These are phyloP conservation scores for Ophiostoma sp. DNA, from an alignment of 2,329 filamentous ascomycete species.

Conservation along the genomic window DNA sequence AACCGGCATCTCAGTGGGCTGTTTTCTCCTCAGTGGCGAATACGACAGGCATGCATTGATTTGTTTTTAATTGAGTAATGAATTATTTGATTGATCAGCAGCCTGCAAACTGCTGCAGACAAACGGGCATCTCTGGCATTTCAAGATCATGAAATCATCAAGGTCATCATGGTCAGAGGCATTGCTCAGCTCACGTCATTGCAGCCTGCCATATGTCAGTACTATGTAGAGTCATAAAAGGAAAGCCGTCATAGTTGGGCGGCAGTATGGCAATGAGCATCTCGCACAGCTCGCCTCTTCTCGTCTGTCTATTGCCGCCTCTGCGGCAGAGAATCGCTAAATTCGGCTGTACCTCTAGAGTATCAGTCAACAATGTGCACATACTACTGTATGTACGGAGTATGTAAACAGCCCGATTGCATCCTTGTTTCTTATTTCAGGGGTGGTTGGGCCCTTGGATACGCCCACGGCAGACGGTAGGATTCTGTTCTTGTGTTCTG, in stretches of 20 bases:
- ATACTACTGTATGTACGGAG: too few species aligned
- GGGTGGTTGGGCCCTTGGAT: slow-evolving; percentile 23
- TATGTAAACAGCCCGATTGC: slow-evolving; percentile 25
- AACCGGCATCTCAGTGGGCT: slow-evolving; percentile 3
- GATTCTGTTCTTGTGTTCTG: too few species aligned
- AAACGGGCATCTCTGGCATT: not conserved
- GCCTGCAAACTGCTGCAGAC: not conserved
- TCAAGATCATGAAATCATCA: too few species aligned
- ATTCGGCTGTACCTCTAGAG: not conserved
- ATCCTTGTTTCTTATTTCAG: slow-evolving; percentile 30
- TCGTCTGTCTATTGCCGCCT: too few species aligned
- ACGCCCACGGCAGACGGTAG: not conserved
- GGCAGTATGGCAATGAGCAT: too few species aligned
- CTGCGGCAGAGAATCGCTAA: not conserved
- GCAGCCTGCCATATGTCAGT: too few species aligned
- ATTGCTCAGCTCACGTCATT: too few species aligned
- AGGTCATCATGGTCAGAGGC: too few species aligned
- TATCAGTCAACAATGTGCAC: not conserved
- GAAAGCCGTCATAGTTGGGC: too few species aligned
- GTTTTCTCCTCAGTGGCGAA: slow-evolving; percentile 6
- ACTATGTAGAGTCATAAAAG: too few species aligned
- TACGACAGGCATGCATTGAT: not conserved
- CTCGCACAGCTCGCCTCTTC: not conserved
- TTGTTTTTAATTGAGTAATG: not conserved
- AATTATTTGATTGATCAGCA: not conserved